Conservation (phyloP, 331 rosid genomes). For the Acacia pycnantha region DNA sequence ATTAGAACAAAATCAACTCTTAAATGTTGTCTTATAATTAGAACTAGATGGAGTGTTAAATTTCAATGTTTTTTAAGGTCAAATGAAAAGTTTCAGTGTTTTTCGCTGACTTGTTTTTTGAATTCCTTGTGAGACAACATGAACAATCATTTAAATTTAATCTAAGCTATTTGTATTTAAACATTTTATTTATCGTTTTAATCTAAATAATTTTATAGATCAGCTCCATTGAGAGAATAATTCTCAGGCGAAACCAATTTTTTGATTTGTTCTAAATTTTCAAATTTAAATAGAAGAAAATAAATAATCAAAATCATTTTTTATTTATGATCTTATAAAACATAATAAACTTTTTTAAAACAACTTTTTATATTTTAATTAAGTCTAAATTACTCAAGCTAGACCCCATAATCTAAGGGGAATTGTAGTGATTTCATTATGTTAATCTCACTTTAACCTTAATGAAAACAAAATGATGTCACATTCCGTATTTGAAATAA, state of each 20-base stretch:
- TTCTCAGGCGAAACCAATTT: neutral
- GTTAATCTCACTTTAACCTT: neutral
- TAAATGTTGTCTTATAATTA: too few relatives aligned
- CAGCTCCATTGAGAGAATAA: neutral
- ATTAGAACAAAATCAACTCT: too few relatives aligned
- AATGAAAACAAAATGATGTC: neutral
- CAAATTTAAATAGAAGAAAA: neutral
- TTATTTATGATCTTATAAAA: neutral
- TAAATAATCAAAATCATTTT: neutral
- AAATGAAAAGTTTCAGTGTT: neutral
- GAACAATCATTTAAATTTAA: neutral
- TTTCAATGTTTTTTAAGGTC: neutral
- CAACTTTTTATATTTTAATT: neutral
- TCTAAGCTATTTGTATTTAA: neutral
- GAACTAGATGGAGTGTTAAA: too few relatives aligned
- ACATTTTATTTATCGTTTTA: too few relatives aligned
- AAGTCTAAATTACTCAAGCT: neutral
- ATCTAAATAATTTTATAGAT: neutral
- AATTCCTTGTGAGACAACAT: neutral
- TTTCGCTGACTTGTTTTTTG: neutral
- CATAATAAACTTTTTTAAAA: neutral
- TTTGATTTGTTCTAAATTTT: too few relatives aligned
- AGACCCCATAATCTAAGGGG: neutral
- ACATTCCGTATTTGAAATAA: too few relatives aligned
- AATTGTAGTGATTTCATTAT: neutral